A percentile compares a stretch with the other conserved stretches of the same genome.
Conservation (phyloP, 331 rosid species). For the Pyrus hybrid region DNA sequence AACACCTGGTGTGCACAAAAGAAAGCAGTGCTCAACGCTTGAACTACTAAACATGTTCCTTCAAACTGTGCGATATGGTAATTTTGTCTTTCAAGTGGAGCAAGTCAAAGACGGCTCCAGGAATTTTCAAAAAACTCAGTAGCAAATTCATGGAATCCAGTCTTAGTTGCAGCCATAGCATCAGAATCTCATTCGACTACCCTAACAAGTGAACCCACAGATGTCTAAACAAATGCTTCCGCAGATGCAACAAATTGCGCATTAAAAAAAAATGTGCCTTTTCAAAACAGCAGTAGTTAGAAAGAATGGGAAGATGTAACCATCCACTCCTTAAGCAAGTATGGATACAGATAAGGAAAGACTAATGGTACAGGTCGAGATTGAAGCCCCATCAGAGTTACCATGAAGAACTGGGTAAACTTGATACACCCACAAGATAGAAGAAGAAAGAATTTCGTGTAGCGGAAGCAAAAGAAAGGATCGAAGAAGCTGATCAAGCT, state of each 20-base stretch:
- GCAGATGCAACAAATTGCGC: slow-evolving; percentile 56
- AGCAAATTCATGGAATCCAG: slow-evolving; percentile 55
- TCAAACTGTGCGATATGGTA: slow-evolving; percentile 15
- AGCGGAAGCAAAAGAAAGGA: too few relatives aligned
- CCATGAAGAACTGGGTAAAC: too few relatives aligned
- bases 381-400: slow-evolving; percentile 64
- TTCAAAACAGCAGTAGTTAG: slow-evolving; percentile 39
- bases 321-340: slow-evolving; percentile 45
- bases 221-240: slow-evolving; percentile 51
- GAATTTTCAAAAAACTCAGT: slow-evolving; percentile 54
- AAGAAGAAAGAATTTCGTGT: too few relatives aligned
- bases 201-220: slow-evolving; percentile 30
- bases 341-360: slow-evolving; percentile 68
- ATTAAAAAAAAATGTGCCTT: slow-evolving; percentile 35
- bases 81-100: slow-evolving; percentile 57
- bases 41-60: too few relatives aligned
- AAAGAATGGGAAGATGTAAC: slow-evolving; percentile 52
- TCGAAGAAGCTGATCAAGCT: too few relatives aligned
- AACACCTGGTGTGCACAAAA: too few relatives aligned
- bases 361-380: slow-evolving; percentile 78
- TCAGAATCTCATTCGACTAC: slow-evolving; percentile 49
- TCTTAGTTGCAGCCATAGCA: slow-evolving; percentile 56
- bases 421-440: too few relatives aligned
- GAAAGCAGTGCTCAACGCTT: too few relatives aligned
- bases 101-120: slow-evolving; percentile 69